Evolutionary conservation across 2,329 filamentous ascomycete species (phyloP).

Genomic region (Pestalotiopsis sp.): DNA sequence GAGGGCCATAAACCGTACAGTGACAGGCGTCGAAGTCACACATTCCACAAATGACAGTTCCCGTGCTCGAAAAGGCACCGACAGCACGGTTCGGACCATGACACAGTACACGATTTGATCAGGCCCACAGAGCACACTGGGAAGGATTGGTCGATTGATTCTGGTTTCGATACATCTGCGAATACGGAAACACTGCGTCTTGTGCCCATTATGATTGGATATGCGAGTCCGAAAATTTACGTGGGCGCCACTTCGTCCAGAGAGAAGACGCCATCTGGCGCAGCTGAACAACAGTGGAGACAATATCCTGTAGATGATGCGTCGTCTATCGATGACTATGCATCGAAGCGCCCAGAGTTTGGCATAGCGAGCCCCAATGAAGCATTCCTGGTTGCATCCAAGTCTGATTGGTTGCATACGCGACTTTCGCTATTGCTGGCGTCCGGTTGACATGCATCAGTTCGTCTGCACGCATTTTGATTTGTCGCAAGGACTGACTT

Average conservation of each 20-base stretch:
- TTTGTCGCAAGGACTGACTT: background rate
- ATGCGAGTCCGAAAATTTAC: conserved; percentile 2
- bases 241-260: conserved; percentile 38
- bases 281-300: conserved; percentile 39
- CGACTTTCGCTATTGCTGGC: conserved; percentile 12
- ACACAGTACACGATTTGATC: background rate
- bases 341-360: conserved; percentile 21
- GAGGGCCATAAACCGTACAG: conserved; percentile 31
- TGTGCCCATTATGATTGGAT: background rate
- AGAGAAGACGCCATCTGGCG: conserved; percentile 52
- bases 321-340: conserved; percentile 36
- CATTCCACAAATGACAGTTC: conserved; percentile 26
- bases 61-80: background rate
- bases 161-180: background rate
- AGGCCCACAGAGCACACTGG: background rate
- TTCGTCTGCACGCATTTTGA: background rate
- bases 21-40: conserved; percentile 31
- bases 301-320: conserved; percentile 32
- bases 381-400: conserved; percentile 30
- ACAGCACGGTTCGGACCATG: background rate
- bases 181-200: background rate
- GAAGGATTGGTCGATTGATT: background rate
- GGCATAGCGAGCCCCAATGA: conserved; percentile 26
- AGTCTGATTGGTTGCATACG: conserved; percentile 27
- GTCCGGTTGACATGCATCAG: background rate